These are phyloP conservation scores for Chaetomium sp. DNA, from an alignment of 2,329 filamentous ascomycete species.

Conservation along the genomic window DNA sequence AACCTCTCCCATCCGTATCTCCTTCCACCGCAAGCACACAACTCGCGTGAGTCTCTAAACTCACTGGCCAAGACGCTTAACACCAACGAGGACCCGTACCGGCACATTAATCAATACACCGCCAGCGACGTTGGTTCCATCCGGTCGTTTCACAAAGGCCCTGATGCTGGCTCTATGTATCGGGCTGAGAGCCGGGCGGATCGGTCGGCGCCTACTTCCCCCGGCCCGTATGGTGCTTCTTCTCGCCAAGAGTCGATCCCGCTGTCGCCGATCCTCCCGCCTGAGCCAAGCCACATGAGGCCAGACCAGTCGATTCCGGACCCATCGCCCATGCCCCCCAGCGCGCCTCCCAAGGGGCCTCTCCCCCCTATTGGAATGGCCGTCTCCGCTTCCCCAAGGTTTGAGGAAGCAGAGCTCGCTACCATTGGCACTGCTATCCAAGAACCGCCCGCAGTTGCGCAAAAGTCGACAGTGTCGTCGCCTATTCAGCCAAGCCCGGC, in stretches of 20 bases:
- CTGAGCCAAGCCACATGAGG: constrained; percentile 25
- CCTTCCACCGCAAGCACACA: constrained; percentile 73
- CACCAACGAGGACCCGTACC: constrained; percentile 78
- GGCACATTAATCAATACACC: constrained; percentile 53
- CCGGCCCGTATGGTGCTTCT: constrained; percentile 29
- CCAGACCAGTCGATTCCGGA: constrained; percentile 9
- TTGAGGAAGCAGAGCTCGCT: constrained; percentile 15
- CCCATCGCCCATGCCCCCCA: background rate
- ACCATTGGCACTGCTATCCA: constrained; percentile 13
- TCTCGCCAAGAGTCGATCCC: constrained; percentile 42
- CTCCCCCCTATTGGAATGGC: constrained; percentile 8
- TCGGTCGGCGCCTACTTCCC: constrained; percentile 18
- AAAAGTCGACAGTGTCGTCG: constrained; percentile 15
- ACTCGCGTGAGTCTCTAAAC: constrained; percentile 78
- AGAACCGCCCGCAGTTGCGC: constrained; percentile 20
- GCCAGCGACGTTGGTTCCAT: constrained; percentile 51
- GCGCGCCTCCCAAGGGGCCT: constrained; percentile 8
- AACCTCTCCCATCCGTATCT: constrained; percentile 80
- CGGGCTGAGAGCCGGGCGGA: constrained; percentile 33
- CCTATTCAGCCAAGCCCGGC: constrained; percentile 19
- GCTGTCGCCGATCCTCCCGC: constrained; percentile 32
- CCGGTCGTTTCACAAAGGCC: constrained; percentile 41
- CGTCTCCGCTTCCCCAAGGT: constrained; percentile 14
- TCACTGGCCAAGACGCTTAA: constrained; percentile 73
- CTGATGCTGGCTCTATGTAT: constrained; percentile 41